Conservation (phyloP, 345 rosid species). For the Microthlaspi erraticum region DNA sequence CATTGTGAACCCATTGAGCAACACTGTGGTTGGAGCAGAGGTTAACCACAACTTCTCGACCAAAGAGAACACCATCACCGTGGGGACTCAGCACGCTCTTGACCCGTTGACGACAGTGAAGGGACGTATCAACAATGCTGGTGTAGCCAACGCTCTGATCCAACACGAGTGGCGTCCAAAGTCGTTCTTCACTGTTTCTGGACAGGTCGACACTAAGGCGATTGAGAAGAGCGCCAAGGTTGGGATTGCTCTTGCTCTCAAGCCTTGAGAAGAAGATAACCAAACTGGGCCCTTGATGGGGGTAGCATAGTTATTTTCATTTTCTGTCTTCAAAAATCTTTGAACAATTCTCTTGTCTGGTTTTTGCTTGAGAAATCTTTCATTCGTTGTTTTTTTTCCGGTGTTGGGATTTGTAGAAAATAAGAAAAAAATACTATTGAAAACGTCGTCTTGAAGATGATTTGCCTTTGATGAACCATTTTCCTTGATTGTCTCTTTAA, state of each 20-base stretch:
- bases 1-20: slow-evolving; percentile 73
- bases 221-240: slow-evolving; percentile 93
- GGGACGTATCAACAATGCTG: slow-evolving; percentile 89
- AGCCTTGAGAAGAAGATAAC: slow-evolving; percentile 59
- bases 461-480: slow-evolving; percentile 6
- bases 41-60: slow-evolving; percentile 78
- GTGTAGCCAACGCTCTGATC: slow-evolving; percentile 82
- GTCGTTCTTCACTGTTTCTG: slow-evolving; percentile 84
- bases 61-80: slow-evolving; percentile 77
- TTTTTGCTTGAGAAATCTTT: slow-evolving; percentile 31
- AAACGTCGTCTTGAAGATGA: slow-evolving; percentile 33
- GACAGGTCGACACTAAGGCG: slow-evolving; percentile 90
- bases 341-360: slow-evolving; percentile 32
- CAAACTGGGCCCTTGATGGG: slow-evolving; percentile 38
- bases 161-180: slow-evolving; percentile 97
- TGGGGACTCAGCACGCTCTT: slow-evolving; percentile 85
- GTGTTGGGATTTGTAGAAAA: slow-evolving; percentile 50
- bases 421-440: slow-evolving; percentile 21
- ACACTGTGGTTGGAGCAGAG: slow-evolving; percentile 97
- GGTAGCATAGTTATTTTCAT: slow-evolving; percentile 34
- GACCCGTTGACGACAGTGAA: slow-evolving; percentile 91
- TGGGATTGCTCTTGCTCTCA: slow-evolving; percentile 86
- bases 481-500: neutral
- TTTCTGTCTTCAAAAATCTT: slow-evolving; percentile 9
- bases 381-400: slow-evolving; percentile 37